Base-by-base conservation (phyloP, 2,329 filamentous ascomycete genomes). In the Davidsoniella virescens region DNA sequence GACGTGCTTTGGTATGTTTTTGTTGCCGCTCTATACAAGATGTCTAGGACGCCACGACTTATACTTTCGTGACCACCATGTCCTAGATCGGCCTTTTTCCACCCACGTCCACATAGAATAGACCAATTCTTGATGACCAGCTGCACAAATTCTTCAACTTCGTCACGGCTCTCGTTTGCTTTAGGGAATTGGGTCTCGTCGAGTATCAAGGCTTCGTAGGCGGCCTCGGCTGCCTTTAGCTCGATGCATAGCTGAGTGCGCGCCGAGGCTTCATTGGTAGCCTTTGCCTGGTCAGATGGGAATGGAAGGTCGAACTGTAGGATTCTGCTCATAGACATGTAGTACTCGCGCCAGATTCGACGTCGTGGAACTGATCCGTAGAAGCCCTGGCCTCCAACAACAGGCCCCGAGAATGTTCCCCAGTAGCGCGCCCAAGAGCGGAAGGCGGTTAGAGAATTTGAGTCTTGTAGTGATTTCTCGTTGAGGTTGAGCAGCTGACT, bases 1-100 rank as follows among this genome's bases (percentile, higher is more conserved):
- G 87, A 70, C 1, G 90, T 94, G 1, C 92, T 98, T 64, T 98
- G 92, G 60, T 92, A 98, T 0, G 88, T 94, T 64, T 92, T 94
- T 8, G 84, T 87, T 6, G 90, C 86, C 18, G 88, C 86, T 38
- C 83, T 82, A 64, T 96, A 98, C 5, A 98, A 71, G 25, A 87
- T 84, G 63, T 92, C 88, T 39, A 98, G 73, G 29, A 93, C 79
- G 47, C 80, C 80, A 49, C 82, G 78, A 55, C 84, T 84, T 16
- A 90, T 68, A 18, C 73, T 77, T 59, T 82, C 78, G 57, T 87
- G 84, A 7, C 87, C 88, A 5, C 84, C 87, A 58, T 82, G 77
- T 3, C 86, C 87, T 25, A 95, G 71, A 56, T 94, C 87, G 49
- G 78, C 69, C 55, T 94, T 83, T 40, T 72, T 74, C 88, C 88